These are phyloP conservation scores for Phylloporus sp. DNA, from an alignment of 768 basidiomycete genomes.

Conservation along the genomic window DNA sequence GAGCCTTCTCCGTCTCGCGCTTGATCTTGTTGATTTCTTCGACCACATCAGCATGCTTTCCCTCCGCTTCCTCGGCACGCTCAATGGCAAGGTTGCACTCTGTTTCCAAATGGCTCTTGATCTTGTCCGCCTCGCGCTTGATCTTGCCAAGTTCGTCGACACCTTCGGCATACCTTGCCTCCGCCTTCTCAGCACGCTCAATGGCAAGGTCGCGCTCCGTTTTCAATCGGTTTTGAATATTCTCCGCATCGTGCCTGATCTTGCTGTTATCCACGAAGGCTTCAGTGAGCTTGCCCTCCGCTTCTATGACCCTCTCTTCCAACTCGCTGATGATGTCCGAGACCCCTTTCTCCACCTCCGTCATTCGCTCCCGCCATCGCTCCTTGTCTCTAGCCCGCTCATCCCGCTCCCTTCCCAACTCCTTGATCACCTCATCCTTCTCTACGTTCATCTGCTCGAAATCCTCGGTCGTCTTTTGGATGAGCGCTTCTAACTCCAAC, in stretches of 20 bases:
- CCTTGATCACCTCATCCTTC: constrained; percentile 43
- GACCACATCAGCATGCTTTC: not conserved
- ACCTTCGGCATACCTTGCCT: not conserved
- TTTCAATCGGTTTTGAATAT: constrained; percentile 41
- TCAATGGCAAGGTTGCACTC: not conserved
- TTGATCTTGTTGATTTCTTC: not conserved
- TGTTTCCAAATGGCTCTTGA: not conserved
- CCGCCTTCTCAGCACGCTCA: constrained; percentile 35
- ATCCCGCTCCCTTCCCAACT: constrained; percentile 50
- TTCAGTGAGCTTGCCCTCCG: constrained; percentile 45
- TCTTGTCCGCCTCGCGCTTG: not conserved
- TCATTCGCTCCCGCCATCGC: constrained; percentile 67
- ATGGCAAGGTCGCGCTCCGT: constrained; percentile 53
- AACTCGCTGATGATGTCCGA: constrained; percentile 62
- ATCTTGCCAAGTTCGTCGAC: not conserved
- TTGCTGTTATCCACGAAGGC: constrained; percentile 38
- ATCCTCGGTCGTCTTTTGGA: constrained; percentile 34
- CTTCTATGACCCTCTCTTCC: constrained; percentile 49
- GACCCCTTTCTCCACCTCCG: constrained; percentile 67
- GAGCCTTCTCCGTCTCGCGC: constrained; percentile 3
- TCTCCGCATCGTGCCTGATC: constrained; percentile 44
- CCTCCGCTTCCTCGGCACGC: constrained; percentile 24
- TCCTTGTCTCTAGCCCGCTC: constrained; percentile 66
- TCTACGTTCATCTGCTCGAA: constrained; percentile 41
- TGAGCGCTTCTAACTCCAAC: constrained; percentile 47